Conservation (phyloP, 116 monocot species). For the Iris pallida region DNA sequence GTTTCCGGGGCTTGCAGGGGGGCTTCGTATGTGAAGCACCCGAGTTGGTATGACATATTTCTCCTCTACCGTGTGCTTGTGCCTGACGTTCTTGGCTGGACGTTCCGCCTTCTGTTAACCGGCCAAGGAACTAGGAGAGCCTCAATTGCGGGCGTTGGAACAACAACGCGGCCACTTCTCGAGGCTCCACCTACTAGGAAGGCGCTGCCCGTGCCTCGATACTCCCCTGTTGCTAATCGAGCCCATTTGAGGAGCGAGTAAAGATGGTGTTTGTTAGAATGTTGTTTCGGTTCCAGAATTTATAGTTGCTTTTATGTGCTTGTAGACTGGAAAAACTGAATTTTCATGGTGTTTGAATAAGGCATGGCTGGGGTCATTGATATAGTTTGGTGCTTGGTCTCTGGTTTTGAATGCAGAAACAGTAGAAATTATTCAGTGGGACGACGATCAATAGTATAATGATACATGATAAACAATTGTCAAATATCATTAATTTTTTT, state of each 20-base stretch:
- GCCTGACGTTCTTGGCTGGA: conserved; percentile 65
- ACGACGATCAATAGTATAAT: no score
- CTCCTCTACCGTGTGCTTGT: conserved; percentile 51
- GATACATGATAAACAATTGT: no score
- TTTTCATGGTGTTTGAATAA: conserved; percentile 11
- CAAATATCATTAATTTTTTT: no score
- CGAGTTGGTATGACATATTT: conserved; percentile 59
- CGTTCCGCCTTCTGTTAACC: conserved; percentile 44
- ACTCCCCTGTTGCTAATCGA: no score
- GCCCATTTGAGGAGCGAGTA: not conserved
- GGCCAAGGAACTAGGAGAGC: not conserved
- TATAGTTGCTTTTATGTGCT: not conserved
- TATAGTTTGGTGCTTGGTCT: no score
- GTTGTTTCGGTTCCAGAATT: not conserved
- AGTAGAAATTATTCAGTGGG: no score
- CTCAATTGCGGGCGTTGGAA: conserved; percentile 14
- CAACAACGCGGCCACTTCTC: no score
- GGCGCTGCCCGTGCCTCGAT: not conserved
- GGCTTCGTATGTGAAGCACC: conserved; percentile 51
- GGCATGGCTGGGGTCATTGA: conserved; percentile 6
- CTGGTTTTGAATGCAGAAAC: no score
- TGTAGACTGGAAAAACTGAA: not conserved
- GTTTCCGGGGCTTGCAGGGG: conserved; percentile 65
- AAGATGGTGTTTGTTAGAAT: not conserved
- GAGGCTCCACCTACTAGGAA: conserved; percentile 17